Evolutionary conservation across 1,284 basidiomycete species (phyloP), one percentile per base, ranked within the genome.

Genomic region (Irpex rosettiformis): DNA sequence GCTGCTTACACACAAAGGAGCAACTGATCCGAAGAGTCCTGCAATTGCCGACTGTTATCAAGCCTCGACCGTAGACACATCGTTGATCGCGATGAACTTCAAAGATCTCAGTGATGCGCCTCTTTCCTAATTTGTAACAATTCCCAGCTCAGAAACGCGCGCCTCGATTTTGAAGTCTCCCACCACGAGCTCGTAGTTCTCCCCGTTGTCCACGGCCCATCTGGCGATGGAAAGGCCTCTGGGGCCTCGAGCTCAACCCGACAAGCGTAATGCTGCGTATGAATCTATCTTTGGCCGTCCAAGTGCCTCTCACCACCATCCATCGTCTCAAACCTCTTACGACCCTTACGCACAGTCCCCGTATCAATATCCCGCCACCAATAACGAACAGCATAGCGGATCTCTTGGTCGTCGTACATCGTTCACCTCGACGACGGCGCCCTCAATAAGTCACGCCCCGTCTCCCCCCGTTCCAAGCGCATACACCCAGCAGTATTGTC

Each of bases 221-320:
- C 10, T 37, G 22, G 51, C 64, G 62, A 89, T 89, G 87, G 86
- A 88, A 72, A 80, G 80, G 68, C 86, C 87, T 53, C 70, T 83
- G 64, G 88, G 88, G 57, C 86, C 88, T 62, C 81, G 87, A 21
- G 40, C 56, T 60, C 84, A 83, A 64, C 84, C 84, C 54, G 87
- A 89, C 77, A 89, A 89, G 69, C 85, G 89, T 58, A 57, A 52
- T 70, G 81, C 83, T 58, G 91, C 91, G 42, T 93, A 90, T 76
- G 87, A 91, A 71, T 84, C 86, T 67, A 91, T 93, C 72, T 93
- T 93, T 71, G 88, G 89, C 33, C 81, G 91, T 22, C 86, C 89
- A 51, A 82, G 81, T 61, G 73, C 78, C 45, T 66, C 76, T 40
- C 85, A 86, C 69, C 85, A 85, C 67, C 79, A 80, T 55, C 68